A percentile compares a stretch with the other conserved stretches of the same genome.
phyloP scores from a whole-genome alignment of 257 asterid species.

The Nicotiana tomentosiformis region DNA sequence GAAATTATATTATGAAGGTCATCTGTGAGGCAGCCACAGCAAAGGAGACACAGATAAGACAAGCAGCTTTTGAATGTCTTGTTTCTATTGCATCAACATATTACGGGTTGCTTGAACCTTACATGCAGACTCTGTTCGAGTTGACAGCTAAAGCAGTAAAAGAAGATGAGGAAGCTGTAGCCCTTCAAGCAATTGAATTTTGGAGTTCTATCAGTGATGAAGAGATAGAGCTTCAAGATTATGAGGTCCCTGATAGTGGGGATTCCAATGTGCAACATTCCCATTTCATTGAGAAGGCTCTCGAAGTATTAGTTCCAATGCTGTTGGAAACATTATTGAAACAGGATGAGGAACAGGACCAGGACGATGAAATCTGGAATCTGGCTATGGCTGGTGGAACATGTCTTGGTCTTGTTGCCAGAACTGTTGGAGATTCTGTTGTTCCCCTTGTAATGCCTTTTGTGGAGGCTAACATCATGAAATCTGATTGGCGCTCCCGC shows the following conservation, averaged over 20 bases:
- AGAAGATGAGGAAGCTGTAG: slow-evolving; percentile 73
- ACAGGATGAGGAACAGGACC: slow-evolving; percentile 85
- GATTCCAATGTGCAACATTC: slow-evolving; percentile 54
- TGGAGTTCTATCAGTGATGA: slow-evolving; percentile 94
- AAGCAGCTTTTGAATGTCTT: slow-evolving; percentile 82
- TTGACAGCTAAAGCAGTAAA: slow-evolving; percentile 75
- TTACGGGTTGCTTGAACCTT: slow-evolving; percentile 68
- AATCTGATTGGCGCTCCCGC: slow-evolving; percentile 73
- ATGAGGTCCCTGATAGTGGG: slow-evolving; percentile 48
- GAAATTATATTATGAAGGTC: slow-evolving; percentile 80
- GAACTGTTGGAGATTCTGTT: slow-evolving; percentile 74
- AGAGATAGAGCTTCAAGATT: slow-evolving; percentile 74
- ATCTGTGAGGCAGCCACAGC: slow-evolving; percentile 73
- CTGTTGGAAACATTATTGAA: slow-evolving; percentile 74
- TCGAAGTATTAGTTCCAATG: slow-evolving; percentile 70
- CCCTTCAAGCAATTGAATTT: slow-evolving; percentile 86
- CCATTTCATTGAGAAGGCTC: slow-evolving; percentile 67
- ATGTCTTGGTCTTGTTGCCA: slow-evolving; percentile 70
- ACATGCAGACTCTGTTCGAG: slow-evolving; percentile 72
- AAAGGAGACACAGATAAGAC: slow-evolving; percentile 62
- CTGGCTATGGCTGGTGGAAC: slow-evolving; percentile 92
- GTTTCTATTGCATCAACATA: slow-evolving; percentile 79
- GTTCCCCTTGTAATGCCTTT: slow-evolving; percentile 81
- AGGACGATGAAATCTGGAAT: slow-evolving; percentile 84
- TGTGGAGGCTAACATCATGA: slow-evolving; percentile 56